phyloP scores from a whole-genome alignment of 768 basidiomycete genomes.

The Guyanaporus albipodus region DNA sequence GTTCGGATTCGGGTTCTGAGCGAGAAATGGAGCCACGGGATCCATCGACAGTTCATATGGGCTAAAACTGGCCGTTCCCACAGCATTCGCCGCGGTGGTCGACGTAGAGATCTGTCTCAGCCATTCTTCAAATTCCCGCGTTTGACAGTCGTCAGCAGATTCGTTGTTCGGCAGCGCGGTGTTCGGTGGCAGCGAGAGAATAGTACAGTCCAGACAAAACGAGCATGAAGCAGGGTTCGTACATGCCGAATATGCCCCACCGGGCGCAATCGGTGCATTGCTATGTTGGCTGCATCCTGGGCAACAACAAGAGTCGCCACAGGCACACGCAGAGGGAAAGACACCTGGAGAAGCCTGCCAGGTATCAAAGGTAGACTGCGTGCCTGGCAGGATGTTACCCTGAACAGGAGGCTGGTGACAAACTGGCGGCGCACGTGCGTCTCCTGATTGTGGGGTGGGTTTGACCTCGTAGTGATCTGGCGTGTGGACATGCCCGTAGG shows the following conservation, averaged over 20 bases:
- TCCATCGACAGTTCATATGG: slow-evolving; percentile 27
- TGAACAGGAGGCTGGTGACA: slow-evolving; percentile 23
- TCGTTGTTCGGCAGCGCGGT: slow-evolving; percentile 40
- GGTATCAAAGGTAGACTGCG: slow-evolving; percentile 22
- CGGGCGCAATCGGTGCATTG: slow-evolving; percentile 35
- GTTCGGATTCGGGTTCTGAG: slow-evolving; percentile 10
- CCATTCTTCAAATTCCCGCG: slow-evolving; percentile 60
- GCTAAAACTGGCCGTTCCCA: slow-evolving; percentile 27
- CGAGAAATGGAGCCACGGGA: slow-evolving; percentile 12
- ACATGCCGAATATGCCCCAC: slow-evolving; percentile 37
- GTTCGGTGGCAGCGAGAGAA: slow-evolving; percentile 45
- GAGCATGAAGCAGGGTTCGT: slow-evolving; percentile 36
- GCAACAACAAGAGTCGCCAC: slow-evolving; percentile 61
- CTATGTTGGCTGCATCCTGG: slow-evolving; percentile 61
- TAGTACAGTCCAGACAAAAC: slow-evolving; percentile 62
- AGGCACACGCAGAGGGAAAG: slow-evolving; percentile 54
- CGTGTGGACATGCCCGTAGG: slow-evolving; percentile 50
- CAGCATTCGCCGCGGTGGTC: slow-evolving; percentile 12
- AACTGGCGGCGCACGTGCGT: slow-evolving; percentile 18
- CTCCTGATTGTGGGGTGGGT: slow-evolving; percentile 7
- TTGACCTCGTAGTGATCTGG: slow-evolving; percentile 32
- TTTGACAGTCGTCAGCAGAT: slow-evolving; percentile 41
- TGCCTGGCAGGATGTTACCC: slow-evolving; percentile 27
- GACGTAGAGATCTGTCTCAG: slow-evolving; percentile 44
- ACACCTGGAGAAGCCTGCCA: slow-evolving; percentile 22